Percentiles rank a stretch among this genome's conserved stretches.
Evolutionary conservation across 768 basidiomycete species (phyloP).

Genomic region (Vishniacozyma victoriae): DNA sequence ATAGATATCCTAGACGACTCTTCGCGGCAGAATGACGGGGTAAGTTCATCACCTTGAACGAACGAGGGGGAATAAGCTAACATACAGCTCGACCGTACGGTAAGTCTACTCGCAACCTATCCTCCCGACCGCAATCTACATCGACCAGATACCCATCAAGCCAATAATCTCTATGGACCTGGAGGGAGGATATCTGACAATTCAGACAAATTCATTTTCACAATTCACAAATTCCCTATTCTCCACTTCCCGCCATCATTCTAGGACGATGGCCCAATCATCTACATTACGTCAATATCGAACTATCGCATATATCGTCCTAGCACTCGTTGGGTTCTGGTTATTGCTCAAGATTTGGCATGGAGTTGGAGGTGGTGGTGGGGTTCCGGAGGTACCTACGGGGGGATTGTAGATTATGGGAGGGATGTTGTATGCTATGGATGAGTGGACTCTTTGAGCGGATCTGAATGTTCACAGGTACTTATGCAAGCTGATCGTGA

Average conservation of each 20-base stretch:
- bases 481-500: no score
- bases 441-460: no score
- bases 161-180: no score
- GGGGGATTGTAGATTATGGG: no score
- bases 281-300: slow-evolving; percentile 41
- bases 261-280: slow-evolving; percentile 40
- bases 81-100: slow-evolving; percentile 42
- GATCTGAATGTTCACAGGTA: no score
- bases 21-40: slow-evolving; percentile 44
- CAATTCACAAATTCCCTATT: slow-evolving; percentile 44
- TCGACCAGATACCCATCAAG: no score
- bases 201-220: slow-evolving; percentile 42
- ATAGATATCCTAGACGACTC: slow-evolving; percentile 47
- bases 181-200: no score
- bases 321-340: slow-evolving; percentile 37
- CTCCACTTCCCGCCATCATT: slow-evolving; percentile 43
- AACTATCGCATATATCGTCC: slow-evolving; percentile 43
- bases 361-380: slow-evolving; percentile 8
- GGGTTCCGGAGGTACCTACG: no score
- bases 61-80: slow-evolving; percentile 1
- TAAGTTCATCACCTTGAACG: slow-evolving; percentile 10
- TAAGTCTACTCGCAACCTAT: slow-evolving; percentile 15
- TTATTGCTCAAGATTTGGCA: slow-evolving; percentile 32
- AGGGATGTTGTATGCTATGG: no score
- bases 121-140: background rate